phyloP scores from a whole-genome alignment of 2,329 filamentous ascomycete species.

The Rosellinia necatrix region DNA sequence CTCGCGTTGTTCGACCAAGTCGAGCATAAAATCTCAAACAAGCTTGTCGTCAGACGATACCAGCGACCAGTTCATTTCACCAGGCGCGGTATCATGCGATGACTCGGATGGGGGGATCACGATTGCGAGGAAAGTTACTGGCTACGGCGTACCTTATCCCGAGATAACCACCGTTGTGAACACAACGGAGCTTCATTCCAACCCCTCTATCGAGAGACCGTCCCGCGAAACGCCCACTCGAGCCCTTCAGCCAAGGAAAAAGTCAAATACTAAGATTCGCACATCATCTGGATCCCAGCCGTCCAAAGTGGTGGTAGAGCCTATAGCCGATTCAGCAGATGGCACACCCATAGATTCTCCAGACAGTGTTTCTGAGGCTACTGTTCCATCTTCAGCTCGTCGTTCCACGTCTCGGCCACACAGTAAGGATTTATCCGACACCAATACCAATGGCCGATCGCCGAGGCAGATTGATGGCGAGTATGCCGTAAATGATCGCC shows the following conservation, averaged over 20 bases:
- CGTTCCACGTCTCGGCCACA: slow-evolving; percentile 31
- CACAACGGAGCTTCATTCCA: slow-evolving; percentile 19
- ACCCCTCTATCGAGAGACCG: slow-evolving; percentile 9
- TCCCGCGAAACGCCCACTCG: slow-evolving; percentile 20
- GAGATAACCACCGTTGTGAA: slow-evolving; percentile 24
- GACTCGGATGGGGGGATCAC: slow-evolving; percentile 5
- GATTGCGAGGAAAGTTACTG: slow-evolving; percentile 11
- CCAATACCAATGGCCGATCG: slow-evolving; percentile 20
- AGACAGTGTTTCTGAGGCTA: slow-evolving; percentile 33
- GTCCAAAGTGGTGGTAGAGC: slow-evolving; percentile 31
- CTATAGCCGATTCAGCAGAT: slow-evolving; percentile 31
- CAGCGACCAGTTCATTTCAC: slow-evolving; percentile 17
- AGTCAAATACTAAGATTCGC: slow-evolving; percentile 39
- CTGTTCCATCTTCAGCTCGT: slow-evolving; percentile 31
- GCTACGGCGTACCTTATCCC: slow-evolving; percentile 14
- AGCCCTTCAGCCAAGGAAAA: slow-evolving; percentile 34
- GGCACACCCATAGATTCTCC: slow-evolving; percentile 31
- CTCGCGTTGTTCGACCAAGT: slow-evolving; percentile 15
- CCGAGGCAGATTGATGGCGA: slow-evolving; percentile 20
- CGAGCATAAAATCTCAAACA: slow-evolving; percentile 35
- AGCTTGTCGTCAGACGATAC: slow-evolving; percentile 26
- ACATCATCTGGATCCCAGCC: slow-evolving; percentile 37
- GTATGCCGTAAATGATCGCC: slow-evolving; percentile 20
- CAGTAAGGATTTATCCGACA: slow-evolving; percentile 29
- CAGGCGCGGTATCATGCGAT: slow-evolving; percentile 20